phyloP scores from a whole-genome alignment of 176 grass and related monocot genomes.

The Tuctoria greenei region DNA sequence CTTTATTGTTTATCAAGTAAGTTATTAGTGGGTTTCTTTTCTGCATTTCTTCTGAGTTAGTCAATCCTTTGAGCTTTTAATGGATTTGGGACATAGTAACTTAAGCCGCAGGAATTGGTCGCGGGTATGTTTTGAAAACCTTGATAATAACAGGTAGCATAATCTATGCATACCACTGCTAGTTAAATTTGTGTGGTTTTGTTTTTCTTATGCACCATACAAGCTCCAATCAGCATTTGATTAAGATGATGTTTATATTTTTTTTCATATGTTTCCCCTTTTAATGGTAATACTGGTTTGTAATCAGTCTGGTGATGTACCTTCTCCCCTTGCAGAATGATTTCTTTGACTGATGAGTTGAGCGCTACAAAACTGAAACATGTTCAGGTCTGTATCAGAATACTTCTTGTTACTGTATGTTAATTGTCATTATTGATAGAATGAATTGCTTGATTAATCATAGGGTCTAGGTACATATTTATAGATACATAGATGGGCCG shows the following conservation, averaged over 20 bases:
- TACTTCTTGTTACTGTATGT: background rate
- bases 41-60: background rate
- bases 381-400: slow-evolving; percentile 55
- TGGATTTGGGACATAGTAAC: background rate
- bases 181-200: background rate
- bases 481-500: too few relatives aligned
- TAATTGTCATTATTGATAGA: too few relatives aligned
- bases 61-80: background rate
- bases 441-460: too few relatives aligned
- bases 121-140: background rate
- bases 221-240: slow-evolving; percentile 9
- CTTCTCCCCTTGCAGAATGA: slow-evolving; percentile 62
- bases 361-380: slow-evolving; percentile 72
- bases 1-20: slow-evolving; percentile 1
- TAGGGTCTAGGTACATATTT: too few relatives aligned
- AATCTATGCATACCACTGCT: background rate
- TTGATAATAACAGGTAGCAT: background rate
- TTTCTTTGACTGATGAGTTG: slow-evolving; percentile 78
- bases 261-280: background rate
- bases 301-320: slow-evolving; percentile 18
- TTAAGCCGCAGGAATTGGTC: background rate
- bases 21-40: slow-evolving; percentile 2
- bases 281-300: background rate
- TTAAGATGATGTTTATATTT: background rate
- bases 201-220: background rate